Conservation (phyloP, 768 basidiomycete species). For the Brasilioporus rufonigricans region DNA sequence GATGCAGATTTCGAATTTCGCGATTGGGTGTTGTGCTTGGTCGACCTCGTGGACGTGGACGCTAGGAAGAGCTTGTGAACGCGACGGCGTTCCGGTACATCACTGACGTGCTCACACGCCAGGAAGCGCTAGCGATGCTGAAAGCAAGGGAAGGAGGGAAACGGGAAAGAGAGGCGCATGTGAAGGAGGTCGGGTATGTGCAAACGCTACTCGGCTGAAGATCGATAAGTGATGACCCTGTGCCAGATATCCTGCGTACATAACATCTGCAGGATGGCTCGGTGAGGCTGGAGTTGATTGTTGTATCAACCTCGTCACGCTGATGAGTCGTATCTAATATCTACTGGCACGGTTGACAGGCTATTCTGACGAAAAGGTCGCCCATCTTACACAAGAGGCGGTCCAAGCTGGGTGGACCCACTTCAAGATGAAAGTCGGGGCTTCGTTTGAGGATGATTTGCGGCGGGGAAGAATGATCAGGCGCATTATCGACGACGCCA, state of each 20-base stretch:
- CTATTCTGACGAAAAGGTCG: constrained; percentile 88
- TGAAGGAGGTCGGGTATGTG: constrained; percentile 60
- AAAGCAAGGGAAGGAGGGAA: constrained; percentile 73
- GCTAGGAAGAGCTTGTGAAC: constrained; percentile 70
- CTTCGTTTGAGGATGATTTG: constrained; percentile 78
- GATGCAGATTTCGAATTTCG: neutral
- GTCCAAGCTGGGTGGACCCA: constrained; percentile 84
- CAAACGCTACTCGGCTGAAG: neutral
- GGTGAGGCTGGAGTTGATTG: constrained; percentile 37
- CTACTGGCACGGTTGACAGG: constrained; percentile 36
- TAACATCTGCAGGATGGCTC: constrained; percentile 89
- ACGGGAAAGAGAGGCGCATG: constrained; percentile 70
- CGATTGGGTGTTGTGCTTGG: neutral
- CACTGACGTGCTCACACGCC: constrained; percentile 86
- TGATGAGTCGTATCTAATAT: neutral
- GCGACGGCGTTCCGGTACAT: constrained; percentile 86
- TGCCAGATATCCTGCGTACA: constrained; percentile 82
- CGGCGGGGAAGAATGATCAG: constrained; percentile 84
- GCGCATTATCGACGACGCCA: constrained; percentile 88
- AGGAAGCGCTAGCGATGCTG: too few relatives aligned
- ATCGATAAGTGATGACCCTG: constrained; percentile 1
- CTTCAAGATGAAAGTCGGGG: constrained; percentile 97
- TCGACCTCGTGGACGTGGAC: constrained; percentile 4
- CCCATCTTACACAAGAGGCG: constrained; percentile 80
- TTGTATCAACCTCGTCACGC: neutral